Evolutionary conservation across 345 rosid species (phyloP), one percentile per base, ranked within the genome.

Genomic region (Gossypium bickii): DNA sequence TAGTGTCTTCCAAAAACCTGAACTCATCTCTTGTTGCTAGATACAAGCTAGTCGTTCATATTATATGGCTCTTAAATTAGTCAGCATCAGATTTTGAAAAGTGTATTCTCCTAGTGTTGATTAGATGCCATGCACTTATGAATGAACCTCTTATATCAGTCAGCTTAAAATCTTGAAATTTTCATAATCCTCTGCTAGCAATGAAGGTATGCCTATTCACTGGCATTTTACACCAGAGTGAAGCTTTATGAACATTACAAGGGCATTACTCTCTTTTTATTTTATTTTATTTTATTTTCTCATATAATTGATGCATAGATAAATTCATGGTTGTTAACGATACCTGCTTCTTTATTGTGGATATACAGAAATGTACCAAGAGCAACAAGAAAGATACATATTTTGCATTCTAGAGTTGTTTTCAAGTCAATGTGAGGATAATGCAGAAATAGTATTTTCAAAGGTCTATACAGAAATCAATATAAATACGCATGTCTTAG

Each of bases 181-280:
- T 17, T 52, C 22, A 3, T 16, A 51, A 67, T 17, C 41, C 72
- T 49, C 24, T 27, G 25, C 60, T 34, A 51, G 45, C 20, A 17
- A 67, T 67, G 52, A 67, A 27, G 41, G 7, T 47, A 24, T 43
- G 18, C 0, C 24, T 41, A 43, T 41, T n/a, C 16, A 47, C 18
- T 22, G 55, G 15, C 34, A n/a, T 17, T 51, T 69, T 44, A 69
- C 3, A 47, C 18, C 12, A 16, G 11, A 51, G 25, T 52, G 44
- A 69, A 52, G 60, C 24, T 69, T 69, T 51, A 52, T 52, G 47
- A 29, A 49, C 44, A 70, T 29, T 29, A 70, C n/a, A 52, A 22
- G 63, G 29, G 34, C 13, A 58, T 58, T 52, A 15, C 18, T 12
- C 13, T 68, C 27, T 29, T 49, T 29, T 29, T 9, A 5, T 34